Percentiles rank a stretch among this genome's conserved stretches.
Conservation (phyloP, 2,329 filamentous ascomycete species). For the Penicillium decumbens region DNA sequence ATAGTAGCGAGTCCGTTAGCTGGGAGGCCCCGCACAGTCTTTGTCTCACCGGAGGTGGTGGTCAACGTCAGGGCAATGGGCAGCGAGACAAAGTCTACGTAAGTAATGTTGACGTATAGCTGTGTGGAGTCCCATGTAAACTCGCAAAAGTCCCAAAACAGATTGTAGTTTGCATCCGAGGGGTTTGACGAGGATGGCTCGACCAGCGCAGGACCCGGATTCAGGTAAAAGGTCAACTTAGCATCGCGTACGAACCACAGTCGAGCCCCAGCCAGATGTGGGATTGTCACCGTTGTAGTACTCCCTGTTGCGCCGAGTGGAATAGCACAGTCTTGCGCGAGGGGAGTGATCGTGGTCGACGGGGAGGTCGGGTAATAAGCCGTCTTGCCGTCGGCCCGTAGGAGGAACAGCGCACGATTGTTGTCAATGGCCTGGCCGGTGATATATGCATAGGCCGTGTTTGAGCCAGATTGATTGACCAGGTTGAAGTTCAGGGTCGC, state of each 20-base stretch:
- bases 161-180: constrained; percentile 57
- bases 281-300: constrained; percentile 59
- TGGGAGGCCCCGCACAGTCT: constrained; percentile 56
- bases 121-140: constrained; percentile 61
- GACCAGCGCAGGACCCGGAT: constrained; percentile 67
- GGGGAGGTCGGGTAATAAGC: constrained; percentile 63
- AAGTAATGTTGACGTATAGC: constrained; percentile 65
- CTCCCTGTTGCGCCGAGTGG: constrained; percentile 58
- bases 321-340: constrained; percentile 60
- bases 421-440: constrained; percentile 62
- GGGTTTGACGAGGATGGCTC: constrained; percentile 69
- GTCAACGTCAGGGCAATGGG: constrained; percentile 56
- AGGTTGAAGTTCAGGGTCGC: constrained; percentile 57
- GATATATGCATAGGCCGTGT: constrained; percentile 63
- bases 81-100: constrained; percentile 69
- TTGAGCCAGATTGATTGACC: constrained; percentile 60
- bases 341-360: constrained; percentile 44
- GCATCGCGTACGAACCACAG: constrained; percentile 65
- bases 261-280: constrained; percentile 64
- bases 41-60: constrained; percentile 40
- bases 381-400: constrained; percentile 62
- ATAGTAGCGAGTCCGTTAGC: constrained; percentile 55
- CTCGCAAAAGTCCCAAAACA: constrained; percentile 64
- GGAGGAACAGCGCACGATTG: constrained; percentile 56
- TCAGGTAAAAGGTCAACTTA: constrained; percentile 63